Evolutionary conservation across 2,329 filamentous ascomycete species (phyloP), one percentile per base, ranked within the genome.

Genomic region (Sarocladiaceae sp.): DNA sequence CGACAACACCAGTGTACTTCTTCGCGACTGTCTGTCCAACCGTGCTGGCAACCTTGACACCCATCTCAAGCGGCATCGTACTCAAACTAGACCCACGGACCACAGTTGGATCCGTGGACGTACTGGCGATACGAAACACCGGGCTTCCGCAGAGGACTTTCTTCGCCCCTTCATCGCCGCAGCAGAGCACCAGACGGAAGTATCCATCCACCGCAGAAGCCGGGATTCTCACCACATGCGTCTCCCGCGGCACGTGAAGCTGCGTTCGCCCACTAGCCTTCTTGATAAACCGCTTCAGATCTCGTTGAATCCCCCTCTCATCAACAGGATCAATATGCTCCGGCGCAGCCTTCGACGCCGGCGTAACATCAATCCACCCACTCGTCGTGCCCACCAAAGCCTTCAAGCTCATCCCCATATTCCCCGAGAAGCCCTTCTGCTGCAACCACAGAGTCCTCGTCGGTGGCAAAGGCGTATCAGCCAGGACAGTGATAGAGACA

Each of bases 341-440:
- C 0, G 72, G 59, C 0, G 64, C 60, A 0, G 79, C 73, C 20
- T 71, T 71, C 2, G 73, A 65, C 0, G 70, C 70, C 0, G 86
- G 86, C 0, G 86, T 89, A 2, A 88, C 84, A 53, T 89, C 77
- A 12, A 88, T 70, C 86, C 86, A 89, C 58, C 70, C 74, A 7
- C 75, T 72, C 12, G 75, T 80, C 0, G 77, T 74, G 7, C 83
- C 79, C 31, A 88, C 67, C 1, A 88, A 64, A 0, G 83, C 79
- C 62, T 86, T 86, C 25, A 84, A 69, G 6, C 76, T 75, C 79
- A 89, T 86, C 17, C 86, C 86, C 47, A 83, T 76, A 60, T 84
- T 84, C 4, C 86, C 86, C 0, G 82, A 83, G 68, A 75, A 87
- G 2, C 86, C 86, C 57, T 83, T 85, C 54, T 77, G 77, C 67